Evolutionary conservation across 768 basidiomycete genomes (phyloP).

Genomic region (button mushroom (Agaricus bisporus)): DNA sequence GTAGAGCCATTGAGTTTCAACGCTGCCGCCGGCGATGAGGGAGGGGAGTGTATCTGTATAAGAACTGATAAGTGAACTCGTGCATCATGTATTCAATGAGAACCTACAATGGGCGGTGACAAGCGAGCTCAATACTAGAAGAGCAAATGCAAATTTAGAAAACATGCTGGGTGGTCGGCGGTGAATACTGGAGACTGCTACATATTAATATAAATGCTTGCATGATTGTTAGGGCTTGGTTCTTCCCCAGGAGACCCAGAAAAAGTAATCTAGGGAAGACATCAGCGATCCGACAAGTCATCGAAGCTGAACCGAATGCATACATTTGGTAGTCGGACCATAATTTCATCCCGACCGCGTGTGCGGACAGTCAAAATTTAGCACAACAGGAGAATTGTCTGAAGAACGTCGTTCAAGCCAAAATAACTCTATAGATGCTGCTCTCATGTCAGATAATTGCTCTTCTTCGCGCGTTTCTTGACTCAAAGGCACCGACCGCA

Average conservation of each 20-base stretch:
- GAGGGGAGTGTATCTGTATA: slow-evolving; percentile 33
- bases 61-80: not conserved
- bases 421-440: too few species aligned
- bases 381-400: too few species aligned
- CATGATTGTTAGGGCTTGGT: not conserved
- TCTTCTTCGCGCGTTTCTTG: too few species aligned
- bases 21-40: slow-evolving; percentile 32
- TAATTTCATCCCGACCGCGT: not conserved
- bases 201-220: not conserved
- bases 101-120: slow-evolving; percentile 17
- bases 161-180: not conserved
- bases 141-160: not conserved
- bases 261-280: not conserved
- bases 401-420: too few species aligned
- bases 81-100: slow-evolving; percentile 16
- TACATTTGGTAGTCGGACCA: not conserved
- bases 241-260: not conserved
- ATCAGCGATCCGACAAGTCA: not conserved
- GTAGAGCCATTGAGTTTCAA: slow-evolving; percentile 33
- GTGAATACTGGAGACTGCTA: not conserved
- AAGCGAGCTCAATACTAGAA: slow-evolving; percentile 12
- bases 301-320: not conserved
- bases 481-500: too few species aligned
- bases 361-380: not conserved
- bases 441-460: too few species aligned